phyloP scores from a whole-genome alignment of 2,329 filamentous ascomycete species.

The Aureobasidium sp. region DNA sequence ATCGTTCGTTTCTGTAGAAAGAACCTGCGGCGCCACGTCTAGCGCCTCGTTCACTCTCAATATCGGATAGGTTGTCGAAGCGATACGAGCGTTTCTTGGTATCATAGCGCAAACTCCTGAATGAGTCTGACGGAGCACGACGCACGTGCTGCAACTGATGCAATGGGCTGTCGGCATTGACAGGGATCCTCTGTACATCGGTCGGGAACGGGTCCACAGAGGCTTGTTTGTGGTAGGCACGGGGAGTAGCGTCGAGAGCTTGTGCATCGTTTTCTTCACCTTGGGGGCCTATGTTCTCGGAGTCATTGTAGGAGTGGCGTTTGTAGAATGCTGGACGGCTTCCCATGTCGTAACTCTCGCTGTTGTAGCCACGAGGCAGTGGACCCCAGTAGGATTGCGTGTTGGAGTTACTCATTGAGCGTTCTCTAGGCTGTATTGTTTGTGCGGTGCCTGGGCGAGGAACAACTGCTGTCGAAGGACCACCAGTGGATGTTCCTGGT shows the following conservation, averaged over 20 bases:
- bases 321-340: neutral
- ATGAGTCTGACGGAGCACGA: neutral
- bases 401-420: neutral
- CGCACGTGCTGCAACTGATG: neutral
- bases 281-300: neutral
- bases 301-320: neutral
- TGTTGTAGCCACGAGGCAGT: neutral
- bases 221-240: neutral
- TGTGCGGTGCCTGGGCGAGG: neutral
- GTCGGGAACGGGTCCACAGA: neutral
- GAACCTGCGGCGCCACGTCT: neutral
- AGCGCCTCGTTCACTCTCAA: neutral
- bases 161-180: neutral
- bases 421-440: neutral
- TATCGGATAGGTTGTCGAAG: neutral
- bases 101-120: neutral
- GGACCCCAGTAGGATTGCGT: neutral
- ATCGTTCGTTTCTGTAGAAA: neutral
- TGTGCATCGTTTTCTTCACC: neutral
- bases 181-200: neutral
- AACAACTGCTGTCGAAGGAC: neutral
- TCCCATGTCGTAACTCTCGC: neutral
- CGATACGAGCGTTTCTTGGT: neutral
- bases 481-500: neutral
- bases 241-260: neutral